phyloP scores from a whole-genome alignment of 2,329 filamentous ascomycete genomes.

The Exophiala dermatitidis region DNA sequence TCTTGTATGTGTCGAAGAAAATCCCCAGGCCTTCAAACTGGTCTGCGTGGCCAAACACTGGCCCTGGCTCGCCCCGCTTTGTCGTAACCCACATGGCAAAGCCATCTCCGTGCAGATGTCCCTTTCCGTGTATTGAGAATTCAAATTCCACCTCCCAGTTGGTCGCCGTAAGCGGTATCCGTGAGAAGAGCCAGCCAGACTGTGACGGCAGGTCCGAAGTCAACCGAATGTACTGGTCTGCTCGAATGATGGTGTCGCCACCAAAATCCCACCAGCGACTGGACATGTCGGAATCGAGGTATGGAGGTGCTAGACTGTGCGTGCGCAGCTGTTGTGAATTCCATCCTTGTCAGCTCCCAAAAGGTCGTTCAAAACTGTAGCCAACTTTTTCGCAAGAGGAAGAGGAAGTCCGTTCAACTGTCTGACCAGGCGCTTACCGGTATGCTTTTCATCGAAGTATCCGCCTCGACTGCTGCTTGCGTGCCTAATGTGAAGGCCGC shows the following conservation, averaged over 20 bases:
- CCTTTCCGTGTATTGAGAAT: slow-evolving; percentile 84
- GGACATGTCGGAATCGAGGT: slow-evolving; percentile 95
- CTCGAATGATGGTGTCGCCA: slow-evolving; percentile 78
- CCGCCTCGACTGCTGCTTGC: slow-evolving; percentile 43
- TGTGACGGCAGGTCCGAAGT: slow-evolving; percentile 86
- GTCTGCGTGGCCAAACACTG: slow-evolving; percentile 82
- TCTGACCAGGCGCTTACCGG: slow-evolving; percentile 48
- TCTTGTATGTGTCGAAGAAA: slow-evolving; percentile 99
- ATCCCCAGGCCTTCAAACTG: slow-evolving; percentile 89
- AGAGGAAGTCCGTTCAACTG: too few relatives aligned
- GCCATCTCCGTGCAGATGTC: slow-evolving; percentile 88
- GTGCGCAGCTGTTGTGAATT: slow-evolving; percentile 62
- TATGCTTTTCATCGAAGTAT: slow-evolving; percentile 56
- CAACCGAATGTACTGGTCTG: slow-evolving; percentile 78
- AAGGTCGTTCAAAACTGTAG: not conserved
- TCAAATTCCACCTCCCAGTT: slow-evolving; percentile 99
- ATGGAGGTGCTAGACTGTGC: slow-evolving; percentile 78
- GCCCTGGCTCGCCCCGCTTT: slow-evolving; percentile 70
- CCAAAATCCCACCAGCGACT: slow-evolving; percentile 99
- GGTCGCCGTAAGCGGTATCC: slow-evolving; percentile 88
- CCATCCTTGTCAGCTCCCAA: not conserved
- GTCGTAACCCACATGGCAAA: slow-evolving; percentile 98
- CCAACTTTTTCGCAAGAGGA: too few relatives aligned
- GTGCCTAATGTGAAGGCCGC: slow-evolving; percentile 31
- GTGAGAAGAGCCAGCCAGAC: slow-evolving; percentile 86